phyloP scores from a whole-genome alignment of 441 rosid species.

The Erodium trifolium region DNA sequence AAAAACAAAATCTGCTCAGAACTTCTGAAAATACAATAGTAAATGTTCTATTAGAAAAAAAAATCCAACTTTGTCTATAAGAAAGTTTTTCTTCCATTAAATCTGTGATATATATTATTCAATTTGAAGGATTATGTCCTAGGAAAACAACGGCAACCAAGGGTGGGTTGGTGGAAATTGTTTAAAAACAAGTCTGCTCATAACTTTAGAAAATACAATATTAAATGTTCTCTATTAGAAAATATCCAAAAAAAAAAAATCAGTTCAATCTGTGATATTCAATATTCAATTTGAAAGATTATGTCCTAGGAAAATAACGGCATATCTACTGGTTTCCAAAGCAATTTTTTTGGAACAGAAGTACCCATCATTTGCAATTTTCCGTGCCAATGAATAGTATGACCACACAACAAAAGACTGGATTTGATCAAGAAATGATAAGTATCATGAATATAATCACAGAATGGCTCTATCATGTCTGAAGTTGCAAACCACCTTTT shows the following conservation, averaged over 20 bases:
- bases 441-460: not conserved
- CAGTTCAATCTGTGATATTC: not conserved
- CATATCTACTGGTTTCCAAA: constrained; percentile 5
- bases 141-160: not conserved
- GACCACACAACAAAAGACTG: not conserved
- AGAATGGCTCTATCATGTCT: not conserved
- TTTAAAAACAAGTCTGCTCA: not conserved
- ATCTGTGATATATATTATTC: not conserved
- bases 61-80: not conserved
- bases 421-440: not conserved
- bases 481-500: constrained; percentile 41
- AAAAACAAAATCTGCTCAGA: not conserved
- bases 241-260: not conserved
- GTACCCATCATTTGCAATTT: not conserved
- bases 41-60: not conserved
- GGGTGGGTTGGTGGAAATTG: not conserved
- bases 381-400: constrained; percentile 7
- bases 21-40: not conserved
- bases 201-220: not conserved
- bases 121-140: not conserved
- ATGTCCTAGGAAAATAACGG: not conserved
- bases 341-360: not conserved
- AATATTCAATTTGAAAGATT: not conserved
- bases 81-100: not conserved
- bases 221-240: not conserved